These are phyloP conservation scores for Trichoderma sp. DNA, from an alignment of 2,329 filamentous ascomycete species.

Conservation along the genomic window DNA sequence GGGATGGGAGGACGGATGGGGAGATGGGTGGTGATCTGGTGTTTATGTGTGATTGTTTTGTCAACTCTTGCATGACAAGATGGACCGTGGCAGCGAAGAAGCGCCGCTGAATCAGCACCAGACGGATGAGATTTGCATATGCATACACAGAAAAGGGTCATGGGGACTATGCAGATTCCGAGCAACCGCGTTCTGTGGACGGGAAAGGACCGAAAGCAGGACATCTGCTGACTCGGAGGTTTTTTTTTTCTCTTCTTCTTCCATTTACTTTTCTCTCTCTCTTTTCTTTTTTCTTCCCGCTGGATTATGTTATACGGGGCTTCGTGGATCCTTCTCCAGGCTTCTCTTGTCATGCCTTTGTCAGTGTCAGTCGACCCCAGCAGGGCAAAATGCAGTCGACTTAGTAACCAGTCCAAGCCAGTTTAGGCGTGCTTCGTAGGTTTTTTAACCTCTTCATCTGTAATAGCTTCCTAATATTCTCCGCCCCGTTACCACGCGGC, in stretches of 20 bases:
- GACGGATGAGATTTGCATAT: neutral
- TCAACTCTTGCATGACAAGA: neutral
- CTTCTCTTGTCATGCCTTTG: neutral
- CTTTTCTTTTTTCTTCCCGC: neutral
- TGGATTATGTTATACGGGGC: neutral
- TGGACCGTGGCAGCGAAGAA: neutral
- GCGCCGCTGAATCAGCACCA: constrained; percentile 13
- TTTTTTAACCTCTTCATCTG: neutral
- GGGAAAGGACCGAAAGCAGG: constrained; percentile 17
- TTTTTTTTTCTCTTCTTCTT: neutral
- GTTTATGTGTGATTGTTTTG: neutral
- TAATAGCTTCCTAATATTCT: neutral
- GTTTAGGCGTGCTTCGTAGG: neutral
- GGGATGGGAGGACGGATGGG: neutral
- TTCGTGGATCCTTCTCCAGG: neutral
- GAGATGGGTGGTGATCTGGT: neutral
- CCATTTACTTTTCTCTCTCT: neutral
- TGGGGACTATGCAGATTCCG: neutral
- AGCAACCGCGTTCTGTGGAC: neutral
- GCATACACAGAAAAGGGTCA: neutral
- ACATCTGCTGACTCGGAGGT: constrained; percentile 15
- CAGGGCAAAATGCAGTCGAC: neutral
- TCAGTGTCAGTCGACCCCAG: neutral
- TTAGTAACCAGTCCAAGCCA: neutral
- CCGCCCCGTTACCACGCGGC: neutral